Evolutionary conservation across 2,329 filamentous ascomycete genomes (phyloP).

Genomic region (Pestalotiopsis sp.): DNA sequence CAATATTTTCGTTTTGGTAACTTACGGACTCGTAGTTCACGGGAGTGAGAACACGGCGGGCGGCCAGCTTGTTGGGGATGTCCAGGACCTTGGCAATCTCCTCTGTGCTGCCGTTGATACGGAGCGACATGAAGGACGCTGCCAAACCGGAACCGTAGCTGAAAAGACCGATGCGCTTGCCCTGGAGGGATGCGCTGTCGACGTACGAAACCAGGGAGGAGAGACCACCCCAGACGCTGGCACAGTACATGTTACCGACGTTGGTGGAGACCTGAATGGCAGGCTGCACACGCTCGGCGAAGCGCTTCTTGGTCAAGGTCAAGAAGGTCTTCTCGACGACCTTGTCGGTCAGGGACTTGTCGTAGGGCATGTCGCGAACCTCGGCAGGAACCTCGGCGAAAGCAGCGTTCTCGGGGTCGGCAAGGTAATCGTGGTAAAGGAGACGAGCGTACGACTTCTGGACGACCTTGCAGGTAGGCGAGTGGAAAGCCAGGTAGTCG

Average conservation of each 20-base stretch:
- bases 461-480: slow-evolving; percentile 85
- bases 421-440: slow-evolving; percentile 83
- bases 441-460: slow-evolving; percentile 83
- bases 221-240: slow-evolving; percentile 76
- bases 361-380: slow-evolving; percentile 77
- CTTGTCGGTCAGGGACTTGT: slow-evolving; percentile 80
- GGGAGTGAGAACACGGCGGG: slow-evolving; percentile 68
- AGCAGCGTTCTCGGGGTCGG: slow-evolving; percentile 64
- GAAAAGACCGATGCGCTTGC: slow-evolving; percentile 77
- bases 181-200: slow-evolving; percentile 63
- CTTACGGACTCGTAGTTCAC: slow-evolving; percentile 75
- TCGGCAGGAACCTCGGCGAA: slow-evolving; percentile 79
- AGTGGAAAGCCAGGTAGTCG: slow-evolving; percentile 82
- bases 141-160: slow-evolving; percentile 79
- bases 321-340: slow-evolving; percentile 86
- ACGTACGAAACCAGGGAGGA: slow-evolving; percentile 69
- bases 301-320: slow-evolving; percentile 81
- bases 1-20: slow-evolving; percentile 18
- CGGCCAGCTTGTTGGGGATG: slow-evolving; percentile 68
- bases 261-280: slow-evolving; percentile 76
- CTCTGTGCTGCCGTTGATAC: slow-evolving; percentile 71
- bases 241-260: slow-evolving; percentile 72
- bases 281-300: slow-evolving; percentile 75
- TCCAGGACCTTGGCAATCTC: slow-evolving; percentile 69
- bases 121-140: slow-evolving; percentile 73